Conservation (phyloP, 306 rosid species). For the Albizia julibrissin region DNA sequence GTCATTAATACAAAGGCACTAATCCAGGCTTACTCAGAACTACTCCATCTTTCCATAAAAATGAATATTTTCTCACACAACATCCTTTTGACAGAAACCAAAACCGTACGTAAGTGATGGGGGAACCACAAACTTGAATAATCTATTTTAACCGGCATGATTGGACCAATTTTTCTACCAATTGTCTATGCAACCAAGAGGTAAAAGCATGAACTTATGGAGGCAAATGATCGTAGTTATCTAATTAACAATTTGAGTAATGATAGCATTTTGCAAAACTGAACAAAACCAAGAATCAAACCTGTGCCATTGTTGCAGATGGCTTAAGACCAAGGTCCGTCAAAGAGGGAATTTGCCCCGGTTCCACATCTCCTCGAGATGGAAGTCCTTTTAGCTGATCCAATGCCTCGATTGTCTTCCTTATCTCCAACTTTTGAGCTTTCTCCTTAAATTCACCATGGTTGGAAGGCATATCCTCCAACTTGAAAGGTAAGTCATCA, state of each 20-base stretch:
- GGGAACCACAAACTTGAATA: neutral
- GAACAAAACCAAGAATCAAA: conserved; percentile 22
- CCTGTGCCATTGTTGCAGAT: conserved; percentile 73
- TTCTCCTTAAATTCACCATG: conserved; percentile 83
- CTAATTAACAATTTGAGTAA: neutral
- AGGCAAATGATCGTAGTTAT: neutral
- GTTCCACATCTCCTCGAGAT: conserved; percentile 79
- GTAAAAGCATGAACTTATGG: neutral
- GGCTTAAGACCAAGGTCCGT: conserved; percentile 84
- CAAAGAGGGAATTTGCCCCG: conserved; percentile 86
- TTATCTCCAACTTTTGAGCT: conserved; percentile 69
- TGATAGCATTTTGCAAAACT: neutral
- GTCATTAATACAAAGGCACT: neutral
- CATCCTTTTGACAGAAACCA: neutral
- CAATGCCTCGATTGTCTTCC: conserved; percentile 86
- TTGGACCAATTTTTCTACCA: neutral
- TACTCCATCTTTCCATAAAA: conserved; percentile 9
- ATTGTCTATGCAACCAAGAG: neutral
- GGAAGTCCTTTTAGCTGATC: conserved; percentile 91
- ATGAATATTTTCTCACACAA: conserved; percentile 2
- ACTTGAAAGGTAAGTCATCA: conserved; percentile 80
- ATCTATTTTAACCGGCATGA: neutral
- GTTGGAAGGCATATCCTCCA: conserved; percentile 90
- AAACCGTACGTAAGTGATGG: neutral
- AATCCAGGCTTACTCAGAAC: conserved; percentile 15